These are phyloP conservation scores for Scheffersomyces amazonensis DNA, from an alignment of 805 yeast species.

Conservation along the genomic window DNA sequence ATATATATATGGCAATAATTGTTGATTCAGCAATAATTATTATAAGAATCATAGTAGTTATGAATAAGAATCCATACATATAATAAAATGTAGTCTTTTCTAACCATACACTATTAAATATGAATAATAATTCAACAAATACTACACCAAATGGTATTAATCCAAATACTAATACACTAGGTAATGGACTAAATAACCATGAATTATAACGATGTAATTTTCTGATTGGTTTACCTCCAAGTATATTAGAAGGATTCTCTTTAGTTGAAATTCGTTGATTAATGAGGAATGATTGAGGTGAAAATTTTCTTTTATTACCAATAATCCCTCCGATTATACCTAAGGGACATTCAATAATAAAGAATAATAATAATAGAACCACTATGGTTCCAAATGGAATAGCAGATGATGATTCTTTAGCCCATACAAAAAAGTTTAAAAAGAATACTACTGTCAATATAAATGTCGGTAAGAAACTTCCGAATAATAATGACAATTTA, in stretches of 20 bases:
- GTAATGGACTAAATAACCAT: conserved; percentile 20
- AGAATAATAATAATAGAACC: conserved; percentile 55
- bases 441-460: conserved; percentile 50
- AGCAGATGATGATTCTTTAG: conserved; percentile 69
- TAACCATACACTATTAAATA: conserved; percentile 75
- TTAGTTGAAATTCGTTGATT: not conserved
- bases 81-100: conserved; percentile 77
- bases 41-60: conserved; percentile 56
- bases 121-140: conserved; percentile 72
- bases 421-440: conserved; percentile 72
- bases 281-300: conserved; percentile 16
- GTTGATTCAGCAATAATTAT: conserved; percentile 70
- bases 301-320: conserved; percentile 36
- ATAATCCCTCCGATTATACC: conserved; percentile 68
- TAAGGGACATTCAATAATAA: conserved; percentile 69
- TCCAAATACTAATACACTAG: conserved; percentile 53
- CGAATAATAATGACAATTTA: conserved; percentile 24
- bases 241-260: not conserved
- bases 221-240: not conserved
- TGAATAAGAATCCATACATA: conserved; percentile 73
- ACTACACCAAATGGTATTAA: conserved; percentile 74
- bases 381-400: conserved; percentile 76
- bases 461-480: conserved; percentile 44
- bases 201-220: conserved; percentile 6
- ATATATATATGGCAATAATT: conserved; percentile 63